These are phyloP conservation scores for Limnanthes douglasii DNA, from an alignment of 345 rosid genomes.

Conservation along the genomic window DNA sequence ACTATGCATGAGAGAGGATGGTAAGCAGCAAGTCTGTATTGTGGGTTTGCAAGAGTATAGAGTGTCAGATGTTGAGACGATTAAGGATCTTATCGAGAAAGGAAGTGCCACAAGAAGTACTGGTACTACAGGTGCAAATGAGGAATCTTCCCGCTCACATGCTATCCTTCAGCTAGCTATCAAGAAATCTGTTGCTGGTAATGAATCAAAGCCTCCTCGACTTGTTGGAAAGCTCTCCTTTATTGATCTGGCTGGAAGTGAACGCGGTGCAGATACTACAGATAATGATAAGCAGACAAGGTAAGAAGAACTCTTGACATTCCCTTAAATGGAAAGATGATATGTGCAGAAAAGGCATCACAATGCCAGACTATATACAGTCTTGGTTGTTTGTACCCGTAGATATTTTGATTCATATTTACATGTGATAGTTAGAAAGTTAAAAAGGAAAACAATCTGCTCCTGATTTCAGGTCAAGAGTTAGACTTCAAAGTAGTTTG, in stretches of 20 bases:
- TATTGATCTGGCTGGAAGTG: constrained; percentile 99
- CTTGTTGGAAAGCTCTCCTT: constrained; percentile 90
- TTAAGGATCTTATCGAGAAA: constrained; percentile 89
- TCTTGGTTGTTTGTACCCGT: too few species aligned
- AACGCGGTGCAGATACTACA: constrained; percentile 98
- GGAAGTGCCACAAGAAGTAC: constrained; percentile 90
- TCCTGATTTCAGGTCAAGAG: too few species aligned
- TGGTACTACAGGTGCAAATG: constrained; percentile 97
- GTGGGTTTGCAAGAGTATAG: constrained; percentile 94
- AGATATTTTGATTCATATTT: too few species aligned
- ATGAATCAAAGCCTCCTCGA: constrained; percentile 79
- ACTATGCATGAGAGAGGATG: constrained; percentile 97
- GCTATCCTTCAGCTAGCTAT: constrained; percentile 96
- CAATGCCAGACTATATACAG: too few species aligned
- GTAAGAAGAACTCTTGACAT: too few species aligned
- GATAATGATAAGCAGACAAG: constrained; percentile 98
- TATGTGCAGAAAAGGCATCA: too few species aligned
- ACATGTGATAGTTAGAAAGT: too few species aligned
- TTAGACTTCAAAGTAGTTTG: too few species aligned
- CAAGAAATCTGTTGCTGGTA: constrained; percentile 72
- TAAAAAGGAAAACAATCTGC: too few species aligned
- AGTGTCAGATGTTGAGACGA: constrained; percentile 88
- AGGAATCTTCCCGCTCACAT: constrained; percentile 98
- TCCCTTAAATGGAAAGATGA: too few species aligned
- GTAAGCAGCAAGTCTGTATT: constrained; percentile 95